Base-by-base conservation (phyloP, 495 filamentous ascomycete species). In the Penicillium robsamsonii region DNA sequence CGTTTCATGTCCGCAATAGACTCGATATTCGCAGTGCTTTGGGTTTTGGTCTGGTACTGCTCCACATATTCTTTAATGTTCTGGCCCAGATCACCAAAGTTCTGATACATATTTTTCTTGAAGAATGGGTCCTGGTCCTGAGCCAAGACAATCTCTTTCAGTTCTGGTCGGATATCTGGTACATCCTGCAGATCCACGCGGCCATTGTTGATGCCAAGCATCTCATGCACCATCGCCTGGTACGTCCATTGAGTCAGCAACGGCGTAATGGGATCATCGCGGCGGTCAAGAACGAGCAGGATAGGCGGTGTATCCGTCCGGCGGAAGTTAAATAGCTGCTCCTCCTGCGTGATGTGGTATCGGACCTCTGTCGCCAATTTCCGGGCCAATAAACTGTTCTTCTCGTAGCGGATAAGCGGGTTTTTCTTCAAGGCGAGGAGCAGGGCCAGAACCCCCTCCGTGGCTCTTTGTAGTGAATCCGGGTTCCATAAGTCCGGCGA, bases 81-180 rank as follows among this genome's bases (percentile, higher is more conserved):
- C 50, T 94, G 90, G 20, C 94, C 94, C 18, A 98, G 81, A 60
- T 98, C 94, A 41, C 94, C 94, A 70, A 97, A 98, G 64, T 98
- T 98, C 63, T 96, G 85, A 64, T 92, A 98, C 95, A 98, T 97
- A 70, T 98, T 98, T 75, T 96, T 97, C 74, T 97, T 96, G 76
- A 97, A 98, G 75, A 98, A 98, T 0, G 94, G 95, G 66, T 98
- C 94, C 70, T 97, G 95, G 58, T 97, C 95, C 71, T 95, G 95
- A 1, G 93, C 96, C 18, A 98, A 76, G 11, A 96, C 92, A 55
- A 98, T 93, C 75, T 98, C 94, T 73, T 89, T 91, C 25, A 97
- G 79, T 73, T 98, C 94, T 15, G 90, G 87, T 48, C 91, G 81
- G 46, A 97, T 84, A 51, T 97, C 94, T 33, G 92, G 92, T 0